A percentile compares a stretch with the other conserved stretches of the same genome.
These are phyloP conservation scores for Endoconidiophora laricicola DNA, from an alignment of 2,329 filamentous ascomycete species.

Conservation along the genomic window DNA sequence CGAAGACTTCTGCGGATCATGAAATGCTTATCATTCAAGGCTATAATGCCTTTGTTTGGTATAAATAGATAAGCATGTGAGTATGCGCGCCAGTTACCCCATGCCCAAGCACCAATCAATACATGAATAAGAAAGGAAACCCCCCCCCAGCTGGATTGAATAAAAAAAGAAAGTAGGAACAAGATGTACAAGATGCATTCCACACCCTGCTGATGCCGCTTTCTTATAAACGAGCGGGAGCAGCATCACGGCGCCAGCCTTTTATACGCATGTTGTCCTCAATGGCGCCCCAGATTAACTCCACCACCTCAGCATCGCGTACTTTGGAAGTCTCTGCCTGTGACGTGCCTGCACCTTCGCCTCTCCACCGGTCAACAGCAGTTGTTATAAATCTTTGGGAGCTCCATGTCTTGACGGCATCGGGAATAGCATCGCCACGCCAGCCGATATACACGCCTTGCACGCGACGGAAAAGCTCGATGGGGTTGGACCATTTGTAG, in stretches of 20 bases:
- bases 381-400: conserved; percentile 57
- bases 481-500: conserved; percentile 86
- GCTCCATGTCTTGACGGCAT: conserved; percentile 69
- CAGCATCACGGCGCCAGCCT: conserved; percentile 63
- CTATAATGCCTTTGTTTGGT: too few species aligned
- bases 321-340: conserved; percentile 42
- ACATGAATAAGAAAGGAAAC: too few species aligned
- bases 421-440: conserved; percentile 66
- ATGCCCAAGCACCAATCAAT: too few species aligned
- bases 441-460: conserved; percentile 82
- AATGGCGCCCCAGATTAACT: conserved; percentile 78
- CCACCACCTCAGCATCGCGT: conserved; percentile 83
- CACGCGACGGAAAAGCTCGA: conserved; percentile 78
- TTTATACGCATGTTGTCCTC: conserved; percentile 74
- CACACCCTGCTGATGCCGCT: not conserved
- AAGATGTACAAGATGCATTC: not conserved
- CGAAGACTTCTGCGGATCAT: too few species aligned
- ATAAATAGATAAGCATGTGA: too few species aligned
- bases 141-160: too few species aligned
- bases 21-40: too few species aligned
- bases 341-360: conserved; percentile 20
- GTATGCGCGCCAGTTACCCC: too few species aligned
- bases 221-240: conserved; percentile 35
- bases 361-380: conserved; percentile 70
- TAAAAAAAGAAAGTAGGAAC: not conserved